These are phyloP conservation scores for Trichoderma erinaceum DNA, from an alignment of 495 filamentous ascomycete genomes.

Conservation along the genomic window DNA sequence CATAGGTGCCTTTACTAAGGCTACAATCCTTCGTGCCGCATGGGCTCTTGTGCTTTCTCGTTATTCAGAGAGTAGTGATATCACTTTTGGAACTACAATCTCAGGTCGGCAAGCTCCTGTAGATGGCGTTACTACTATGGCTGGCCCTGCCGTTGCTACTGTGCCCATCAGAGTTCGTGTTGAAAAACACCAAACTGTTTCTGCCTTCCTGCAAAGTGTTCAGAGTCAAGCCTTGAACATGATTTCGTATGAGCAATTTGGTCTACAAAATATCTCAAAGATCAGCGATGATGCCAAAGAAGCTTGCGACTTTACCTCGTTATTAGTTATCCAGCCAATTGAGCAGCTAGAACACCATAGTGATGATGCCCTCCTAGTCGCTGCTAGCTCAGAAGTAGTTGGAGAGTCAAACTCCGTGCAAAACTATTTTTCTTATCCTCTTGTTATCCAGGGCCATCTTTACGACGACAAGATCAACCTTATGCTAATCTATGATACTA, in stretches of 20 bases:
- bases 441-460: slow-evolving; percentile 21
- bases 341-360: not conserved
- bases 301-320: slow-evolving; percentile 38
- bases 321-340: slow-evolving; percentile 9
- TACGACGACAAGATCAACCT: slow-evolving; percentile 15
- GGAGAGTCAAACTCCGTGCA: not conserved
- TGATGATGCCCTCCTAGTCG: slow-evolving; percentile 16
- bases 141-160: slow-evolving; percentile 53
- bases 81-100: slow-evolving; percentile 45
- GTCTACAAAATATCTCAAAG: slow-evolving; percentile 7
- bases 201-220: slow-evolving; percentile 22
- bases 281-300: slow-evolving; percentile 8
- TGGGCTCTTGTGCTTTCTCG: slow-evolving; percentile 23
- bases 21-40: slow-evolving; percentile 38
- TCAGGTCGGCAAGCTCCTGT: slow-evolving; percentile 23
- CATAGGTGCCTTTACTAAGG: slow-evolving; percentile 19
- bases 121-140: slow-evolving; percentile 40
- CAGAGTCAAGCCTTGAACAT: slow-evolving; percentile 32
- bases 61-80: slow-evolving; percentile 34
- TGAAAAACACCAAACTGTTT: slow-evolving; percentile 13
- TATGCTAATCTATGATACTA: slow-evolving; percentile 20
- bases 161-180: slow-evolving; percentile 43
- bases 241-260: slow-evolving; percentile 27
- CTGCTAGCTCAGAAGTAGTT: slow-evolving; percentile 16
- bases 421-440: slow-evolving; percentile 21